These are phyloP conservation scores for Yamadazyma endophytica DNA, from an alignment of 805 yeast genomes.

Conservation along the genomic window DNA sequence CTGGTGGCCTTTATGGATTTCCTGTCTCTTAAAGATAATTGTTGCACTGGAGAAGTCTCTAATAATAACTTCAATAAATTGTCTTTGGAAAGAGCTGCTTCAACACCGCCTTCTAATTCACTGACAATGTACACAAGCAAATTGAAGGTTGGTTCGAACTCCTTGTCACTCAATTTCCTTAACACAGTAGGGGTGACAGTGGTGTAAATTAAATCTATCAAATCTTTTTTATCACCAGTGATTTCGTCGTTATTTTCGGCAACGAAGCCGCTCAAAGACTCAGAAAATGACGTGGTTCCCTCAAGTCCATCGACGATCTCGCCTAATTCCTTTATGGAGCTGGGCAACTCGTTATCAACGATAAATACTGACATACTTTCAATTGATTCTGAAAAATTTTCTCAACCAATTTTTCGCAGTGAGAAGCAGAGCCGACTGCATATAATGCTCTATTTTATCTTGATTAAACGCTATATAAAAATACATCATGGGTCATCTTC, in stretches of 20 bases:
- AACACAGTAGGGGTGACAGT: constrained; percentile 26
- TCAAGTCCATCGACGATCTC: constrained; percentile 32
- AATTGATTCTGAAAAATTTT: constrained; percentile 3
- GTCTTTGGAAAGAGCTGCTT: constrained; percentile 20
- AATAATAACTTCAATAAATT: constrained; percentile 25
- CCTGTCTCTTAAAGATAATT: constrained; percentile 41
- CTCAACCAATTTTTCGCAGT: neutral
- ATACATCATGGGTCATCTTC: constrained; percentile 11
- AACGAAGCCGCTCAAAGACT: constrained; percentile 19
- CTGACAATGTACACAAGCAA: constrained; percentile 32
- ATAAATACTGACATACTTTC: constrained; percentile 45
- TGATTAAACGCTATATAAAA: neutral
- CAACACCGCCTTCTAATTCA: constrained; percentile 24
- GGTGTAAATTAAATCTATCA: constrained; percentile 23
- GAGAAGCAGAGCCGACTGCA: too few relatives aligned
- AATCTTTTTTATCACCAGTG: constrained; percentile 22
- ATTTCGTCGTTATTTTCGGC: constrained; percentile 11
- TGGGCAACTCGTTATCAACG: constrained; percentile 39
- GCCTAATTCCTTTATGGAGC: constrained; percentile 37
- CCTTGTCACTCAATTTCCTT: constrained; percentile 36
- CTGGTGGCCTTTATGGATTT: constrained; percentile 39
- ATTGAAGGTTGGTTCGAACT: constrained; percentile 43
- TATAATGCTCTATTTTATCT: neutral
- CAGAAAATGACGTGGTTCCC: constrained; percentile 24
- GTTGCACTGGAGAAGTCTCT: constrained; percentile 29